Percentiles rank a stretch among this genome's conserved stretches.
Evolutionary conservation across 2,329 filamentous ascomycete species (phyloP).

Genomic region (Penicillium freii): DNA sequence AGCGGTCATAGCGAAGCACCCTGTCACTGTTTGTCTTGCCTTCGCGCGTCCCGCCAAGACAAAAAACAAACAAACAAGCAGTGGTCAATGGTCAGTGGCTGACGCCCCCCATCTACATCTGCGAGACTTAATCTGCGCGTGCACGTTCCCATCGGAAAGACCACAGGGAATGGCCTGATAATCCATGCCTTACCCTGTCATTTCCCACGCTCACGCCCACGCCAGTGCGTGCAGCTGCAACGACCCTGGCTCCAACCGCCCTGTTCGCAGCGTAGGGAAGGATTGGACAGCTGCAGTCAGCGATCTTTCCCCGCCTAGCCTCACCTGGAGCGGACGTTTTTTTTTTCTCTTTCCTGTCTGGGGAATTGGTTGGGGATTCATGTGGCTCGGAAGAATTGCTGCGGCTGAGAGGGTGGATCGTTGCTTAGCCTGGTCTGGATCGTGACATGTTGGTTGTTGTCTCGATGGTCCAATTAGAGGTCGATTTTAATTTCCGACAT

Average conservation of each 20-base stretch:
- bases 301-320: background rate
- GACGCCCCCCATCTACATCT: background rate
- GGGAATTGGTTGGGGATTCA: background rate
- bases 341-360: background rate
- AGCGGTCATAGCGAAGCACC: slow-evolving; percentile 5
- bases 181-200: background rate
- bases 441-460: slow-evolving; percentile 12
- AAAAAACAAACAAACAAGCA: slow-evolving; percentile 2
- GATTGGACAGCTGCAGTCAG: background rate
- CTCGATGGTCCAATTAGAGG: slow-evolving; percentile 16
- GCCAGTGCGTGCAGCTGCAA: slow-evolving; percentile 8
- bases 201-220: background rate
- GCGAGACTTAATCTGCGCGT: background rate
- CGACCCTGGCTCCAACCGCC: slow-evolving; percentile 2
- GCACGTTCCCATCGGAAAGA: slow-evolving; percentile 1
- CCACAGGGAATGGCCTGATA: slow-evolving; percentile 1
- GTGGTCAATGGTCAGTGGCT: slow-evolving; percentile 1
- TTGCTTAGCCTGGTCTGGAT: slow-evolving; percentile 18
- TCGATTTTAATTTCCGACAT: slow-evolving; percentile 17
- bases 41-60: background rate
- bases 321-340: background rate
- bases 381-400: slow-evolving; percentile 16
- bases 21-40: background rate
- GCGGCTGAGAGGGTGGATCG: slow-evolving; percentile 12
- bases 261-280: background rate